A percentile compares a stretch with the other conserved stretches of the same genome.
These are phyloP conservation scores for Metrosideros polymorpha DNA, from an alignment of 441 rosid genomes.

Conservation along the genomic window DNA sequence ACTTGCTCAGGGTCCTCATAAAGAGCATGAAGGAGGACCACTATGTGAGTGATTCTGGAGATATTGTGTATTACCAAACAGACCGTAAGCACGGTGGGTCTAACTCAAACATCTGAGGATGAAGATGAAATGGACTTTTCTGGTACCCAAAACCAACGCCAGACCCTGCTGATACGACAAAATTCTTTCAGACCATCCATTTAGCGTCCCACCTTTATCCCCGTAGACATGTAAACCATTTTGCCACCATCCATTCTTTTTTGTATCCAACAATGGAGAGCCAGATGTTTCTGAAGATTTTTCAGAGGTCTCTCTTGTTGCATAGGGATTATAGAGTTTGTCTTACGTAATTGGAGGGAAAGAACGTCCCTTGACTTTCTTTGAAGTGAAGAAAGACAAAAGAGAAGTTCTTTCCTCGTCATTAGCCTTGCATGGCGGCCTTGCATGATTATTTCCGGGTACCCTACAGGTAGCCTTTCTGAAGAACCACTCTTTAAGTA, in stretches of 20 bases:
- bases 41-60: conserved; percentile 74
- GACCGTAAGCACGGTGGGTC: conserved; percentile 30
- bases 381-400: not conserved
- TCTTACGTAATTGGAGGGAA: not conserved
- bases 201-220: not conserved
- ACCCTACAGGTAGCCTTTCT: not conserved
- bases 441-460: not conserved
- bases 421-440: not conserved
- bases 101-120: not conserved
- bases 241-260: not conserved
- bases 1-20: conserved; percentile 42
- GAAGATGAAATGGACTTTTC: not conserved
- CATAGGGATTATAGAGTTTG: not conserved
- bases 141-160: not conserved
- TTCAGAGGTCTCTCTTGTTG: not conserved
- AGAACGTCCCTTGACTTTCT: not conserved
- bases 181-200: not conserved
- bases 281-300: not conserved
- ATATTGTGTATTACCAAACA: conserved; percentile 63
- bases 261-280: not conserved
- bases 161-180: not conserved
- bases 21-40: conserved; percentile 70
- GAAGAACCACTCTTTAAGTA: not conserved
- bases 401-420: not conserved
- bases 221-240: not conserved